Evolutionary conservation across 2,329 filamentous ascomycete species (phyloP).

Genomic region (Penicillium sp.): DNA sequence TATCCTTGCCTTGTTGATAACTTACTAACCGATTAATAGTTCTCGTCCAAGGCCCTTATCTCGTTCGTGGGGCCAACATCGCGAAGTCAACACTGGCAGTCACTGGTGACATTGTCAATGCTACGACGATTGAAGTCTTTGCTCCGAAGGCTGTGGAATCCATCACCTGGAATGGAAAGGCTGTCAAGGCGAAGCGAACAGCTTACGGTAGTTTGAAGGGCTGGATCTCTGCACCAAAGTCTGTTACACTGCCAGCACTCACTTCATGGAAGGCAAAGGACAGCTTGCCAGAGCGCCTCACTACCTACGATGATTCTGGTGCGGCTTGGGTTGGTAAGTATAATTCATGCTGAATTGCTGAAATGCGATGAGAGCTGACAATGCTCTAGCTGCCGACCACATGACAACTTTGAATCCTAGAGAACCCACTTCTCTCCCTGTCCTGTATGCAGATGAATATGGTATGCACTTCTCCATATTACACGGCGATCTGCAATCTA

Average conservation of each 20-base stretch:
- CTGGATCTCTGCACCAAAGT: slow-evolving; percentile 28
- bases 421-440: slow-evolving; percentile 45
- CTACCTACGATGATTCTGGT: slow-evolving; percentile 45
- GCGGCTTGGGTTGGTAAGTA: slow-evolving; percentile 35
- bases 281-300: slow-evolving; percentile 44
- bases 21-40: slow-evolving; percentile 31
- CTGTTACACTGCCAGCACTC: slow-evolving; percentile 35
- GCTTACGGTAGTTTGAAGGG: slow-evolving; percentile 43
- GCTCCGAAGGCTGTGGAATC: slow-evolving; percentile 47
- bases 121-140: slow-evolving; percentile 49
- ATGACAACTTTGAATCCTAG: slow-evolving; percentile 43
- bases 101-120: slow-evolving; percentile 47
- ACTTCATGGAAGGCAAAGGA: slow-evolving; percentile 44
- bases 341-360: background rate
- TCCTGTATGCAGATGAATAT: slow-evolving; percentile 51
- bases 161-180: slow-evolving; percentile 55
- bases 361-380: background rate
- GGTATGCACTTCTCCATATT: slow-evolving; percentile 13
- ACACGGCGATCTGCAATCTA: background rate
- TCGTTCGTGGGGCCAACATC: slow-evolving; percentile 50
- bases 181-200: slow-evolving; percentile 32
- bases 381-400: slow-evolving; percentile 38
- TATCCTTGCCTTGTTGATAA: background rate
- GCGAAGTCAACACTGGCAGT: slow-evolving; percentile 42
- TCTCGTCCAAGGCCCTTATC: slow-evolving; percentile 54